Base-by-base conservation (phyloP, 2,329 filamentous ascomycete genomes). In the Penicillium sp. region DNA sequence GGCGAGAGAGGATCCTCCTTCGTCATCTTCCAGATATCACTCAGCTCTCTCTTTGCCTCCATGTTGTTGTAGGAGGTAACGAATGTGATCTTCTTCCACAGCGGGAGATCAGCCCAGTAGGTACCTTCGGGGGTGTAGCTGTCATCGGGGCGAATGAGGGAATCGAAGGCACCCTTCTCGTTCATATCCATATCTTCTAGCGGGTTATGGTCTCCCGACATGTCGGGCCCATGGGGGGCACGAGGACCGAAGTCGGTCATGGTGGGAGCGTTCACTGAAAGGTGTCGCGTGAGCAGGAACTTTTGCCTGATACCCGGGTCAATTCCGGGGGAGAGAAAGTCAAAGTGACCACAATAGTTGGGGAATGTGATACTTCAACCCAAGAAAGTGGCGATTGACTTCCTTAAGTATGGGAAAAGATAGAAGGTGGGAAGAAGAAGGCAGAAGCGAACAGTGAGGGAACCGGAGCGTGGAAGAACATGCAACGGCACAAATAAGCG, bases 71-170 rank as follows among this genome's bases (percentile, higher is more conserved):
- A 86, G 56, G 84, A 82, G 72, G 78, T 81, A 69, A 96, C 88
- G 70, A 97, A 97, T 61, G 80, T 79, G 68, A 90, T 72, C 60
- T 90, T 87, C 78, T 93, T 76, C 58, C 74, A 66, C 49, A 91
- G 69, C 20, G 88, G 86, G 66, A 97, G 79, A 71, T 97, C 93
- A 34, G 92, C 93, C 92, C 92, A 97, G 82, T 97, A 97, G 63
- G 85, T 82, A 59, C 93, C 93, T 20, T 92, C 85, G 53, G 82
- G 76, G 54, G 89, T 90, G 77, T 93, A 97, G 61, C 86, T 89
- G 77, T 97, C 93, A 69, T 95, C 90, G 2, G 93, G 93, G 53
- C 89, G 89, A 55, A 95, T 89, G 56, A 97, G 79, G 64, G 88
- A 85, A 67, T 88, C 82, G 78, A 97, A 96, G 66, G 87, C 82